Conservation (phyloP, 805 yeast genomes). For the Schizosaccharomyces osmophilus region DNA sequence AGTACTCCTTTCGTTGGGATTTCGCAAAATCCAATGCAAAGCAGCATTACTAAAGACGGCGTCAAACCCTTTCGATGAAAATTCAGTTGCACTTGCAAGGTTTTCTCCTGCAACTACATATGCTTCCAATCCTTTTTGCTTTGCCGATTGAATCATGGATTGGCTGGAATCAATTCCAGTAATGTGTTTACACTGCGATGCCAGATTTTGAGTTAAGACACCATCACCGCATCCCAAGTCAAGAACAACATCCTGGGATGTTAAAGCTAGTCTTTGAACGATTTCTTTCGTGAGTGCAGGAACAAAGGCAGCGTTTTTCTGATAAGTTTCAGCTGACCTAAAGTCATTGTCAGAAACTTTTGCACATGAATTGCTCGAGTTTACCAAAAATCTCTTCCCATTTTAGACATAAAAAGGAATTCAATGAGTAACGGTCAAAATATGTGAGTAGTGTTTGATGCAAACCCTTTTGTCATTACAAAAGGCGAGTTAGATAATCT, state of each 20-base stretch:
- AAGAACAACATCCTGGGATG: conserved; percentile 5
- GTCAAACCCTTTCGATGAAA: conserved; percentile 5
- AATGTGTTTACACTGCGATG: conserved; percentile 4
- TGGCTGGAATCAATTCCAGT: conserved; percentile 7
- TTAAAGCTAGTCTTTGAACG: conserved; percentile 6
- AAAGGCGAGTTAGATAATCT: no score
- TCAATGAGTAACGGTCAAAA: no score
- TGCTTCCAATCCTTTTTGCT: background rate
- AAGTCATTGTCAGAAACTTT: background rate
- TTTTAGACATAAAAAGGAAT: no score
- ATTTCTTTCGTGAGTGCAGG: conserved; percentile 6
- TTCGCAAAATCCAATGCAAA: conserved; percentile 9
- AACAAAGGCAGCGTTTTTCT: conserved; percentile 7
- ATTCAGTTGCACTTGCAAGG: background rate
- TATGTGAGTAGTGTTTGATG: no score
- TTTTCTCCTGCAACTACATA: conserved; percentile 6
- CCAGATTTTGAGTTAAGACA: conserved; percentile 5
- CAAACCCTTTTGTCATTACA: no score
- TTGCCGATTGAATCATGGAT: conserved; percentile 5
- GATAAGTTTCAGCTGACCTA: conserved; percentile 7
- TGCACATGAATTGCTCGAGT: background rate
- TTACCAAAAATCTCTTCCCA: no score
- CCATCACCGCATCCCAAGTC: conserved; percentile 10
- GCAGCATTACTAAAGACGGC: conserved; percentile 12
- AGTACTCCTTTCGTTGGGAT: conserved; percentile 4